Percentiles rank a stretch among this genome's conserved stretches.
Conservation (phyloP, 2,329 filamentous ascomycete species). For the Nigrospora sphaerica region DNA sequence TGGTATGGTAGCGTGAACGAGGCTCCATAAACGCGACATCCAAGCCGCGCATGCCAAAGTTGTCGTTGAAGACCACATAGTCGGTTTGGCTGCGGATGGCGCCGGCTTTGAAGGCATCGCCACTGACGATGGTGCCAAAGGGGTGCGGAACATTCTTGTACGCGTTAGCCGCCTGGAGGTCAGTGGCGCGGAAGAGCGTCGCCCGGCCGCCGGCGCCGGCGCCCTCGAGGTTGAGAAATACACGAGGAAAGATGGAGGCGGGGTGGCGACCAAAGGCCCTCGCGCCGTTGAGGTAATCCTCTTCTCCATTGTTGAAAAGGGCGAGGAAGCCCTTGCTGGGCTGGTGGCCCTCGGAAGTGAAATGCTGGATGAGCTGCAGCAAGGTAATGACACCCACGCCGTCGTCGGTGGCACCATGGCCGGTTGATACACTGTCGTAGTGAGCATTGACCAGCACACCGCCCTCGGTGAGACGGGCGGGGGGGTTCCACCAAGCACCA, state of each 20-base stretch:
- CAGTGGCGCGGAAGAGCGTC: slow-evolving; percentile 76
- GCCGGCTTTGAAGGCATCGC: slow-evolving; percentile 72
- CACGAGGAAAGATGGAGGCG: slow-evolving; percentile 67
- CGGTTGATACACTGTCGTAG: slow-evolving; percentile 65
- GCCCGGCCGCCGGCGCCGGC: slow-evolving; percentile 83
- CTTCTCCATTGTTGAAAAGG: slow-evolving; percentile 87
- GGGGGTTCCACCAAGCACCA: slow-evolving; percentile 61
- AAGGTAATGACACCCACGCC: slow-evolving; percentile 79
- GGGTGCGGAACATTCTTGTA: slow-evolving; percentile 66
- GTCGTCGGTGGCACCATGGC: slow-evolving; percentile 85
- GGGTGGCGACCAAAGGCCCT: slow-evolving; percentile 76
- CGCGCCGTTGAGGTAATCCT: slow-evolving; percentile 81
- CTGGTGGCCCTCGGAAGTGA: slow-evolving; percentile 61
- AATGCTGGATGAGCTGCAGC: slow-evolving; percentile 78
- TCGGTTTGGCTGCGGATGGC: slow-evolving; percentile 79
- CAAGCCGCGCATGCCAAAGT: slow-evolving; percentile 72
- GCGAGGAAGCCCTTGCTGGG: slow-evolving; percentile 73
- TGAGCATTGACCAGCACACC: slow-evolving; percentile 2
- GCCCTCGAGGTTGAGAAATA: slow-evolving; percentile 86
- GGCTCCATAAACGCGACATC: slow-evolving; percentile 87
- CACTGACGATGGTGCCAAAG: slow-evolving; percentile 72
- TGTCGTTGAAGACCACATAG: slow-evolving; percentile 70
- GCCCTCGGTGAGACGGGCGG: slow-evolving; percentile 2
- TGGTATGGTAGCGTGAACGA: slow-evolving; percentile 76
- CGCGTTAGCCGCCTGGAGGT: slow-evolving; percentile 71